phyloP scores from a whole-genome alignment of 176 grass and related monocot species.

The Stipa capillata region DNA sequence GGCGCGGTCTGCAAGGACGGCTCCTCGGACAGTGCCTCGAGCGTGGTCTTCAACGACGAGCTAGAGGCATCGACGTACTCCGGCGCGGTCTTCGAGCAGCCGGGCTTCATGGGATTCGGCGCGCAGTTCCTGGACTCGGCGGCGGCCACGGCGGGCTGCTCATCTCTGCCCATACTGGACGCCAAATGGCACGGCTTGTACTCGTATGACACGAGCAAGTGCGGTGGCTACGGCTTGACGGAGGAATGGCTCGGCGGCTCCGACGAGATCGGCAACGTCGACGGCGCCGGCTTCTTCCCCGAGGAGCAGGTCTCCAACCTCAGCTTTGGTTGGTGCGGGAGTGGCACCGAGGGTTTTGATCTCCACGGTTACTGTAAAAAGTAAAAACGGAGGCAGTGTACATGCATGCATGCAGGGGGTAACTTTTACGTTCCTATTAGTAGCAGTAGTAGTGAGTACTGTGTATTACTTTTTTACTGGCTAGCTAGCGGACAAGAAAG shows the following conservation, averaged over 20 bases:
- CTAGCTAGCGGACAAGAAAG: background rate
- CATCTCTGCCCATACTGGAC: slow-evolving; percentile 8
- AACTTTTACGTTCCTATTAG: background rate
- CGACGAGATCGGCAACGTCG: slow-evolving; percentile 15
- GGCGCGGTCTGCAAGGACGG: slow-evolving; percentile 51
- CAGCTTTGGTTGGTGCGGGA: slow-evolving; percentile 37
- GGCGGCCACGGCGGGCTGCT: background rate
- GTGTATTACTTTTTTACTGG: background rate
- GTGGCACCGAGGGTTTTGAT: slow-evolving; percentile 16
- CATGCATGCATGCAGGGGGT: background rate
- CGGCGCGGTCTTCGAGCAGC: slow-evolving; percentile 17
- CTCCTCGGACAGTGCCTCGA: slow-evolving; percentile 76
- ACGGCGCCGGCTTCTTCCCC: slow-evolving; percentile 24
- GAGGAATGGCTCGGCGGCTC: slow-evolving; percentile 34
- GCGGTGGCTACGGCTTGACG: slow-evolving; percentile 17
- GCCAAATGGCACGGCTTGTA: slow-evolving; percentile 30
- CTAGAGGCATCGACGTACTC: slow-evolving; percentile 36
- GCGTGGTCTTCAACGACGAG: slow-evolving; percentile 68
- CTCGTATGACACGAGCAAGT: slow-evolving; percentile 19
- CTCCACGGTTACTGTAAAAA: slow-evolving; percentile 26
- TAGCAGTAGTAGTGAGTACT: background rate
- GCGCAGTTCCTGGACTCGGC: slow-evolving; percentile 21
- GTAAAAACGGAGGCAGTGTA: background rate
- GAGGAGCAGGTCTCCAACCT: slow-evolving; percentile 32
- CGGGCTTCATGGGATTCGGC: slow-evolving; percentile 13